phyloP scores from a whole-genome alignment of 2,329 filamentous ascomycete genomes.

The Albifimbria verrucaria region DNA sequence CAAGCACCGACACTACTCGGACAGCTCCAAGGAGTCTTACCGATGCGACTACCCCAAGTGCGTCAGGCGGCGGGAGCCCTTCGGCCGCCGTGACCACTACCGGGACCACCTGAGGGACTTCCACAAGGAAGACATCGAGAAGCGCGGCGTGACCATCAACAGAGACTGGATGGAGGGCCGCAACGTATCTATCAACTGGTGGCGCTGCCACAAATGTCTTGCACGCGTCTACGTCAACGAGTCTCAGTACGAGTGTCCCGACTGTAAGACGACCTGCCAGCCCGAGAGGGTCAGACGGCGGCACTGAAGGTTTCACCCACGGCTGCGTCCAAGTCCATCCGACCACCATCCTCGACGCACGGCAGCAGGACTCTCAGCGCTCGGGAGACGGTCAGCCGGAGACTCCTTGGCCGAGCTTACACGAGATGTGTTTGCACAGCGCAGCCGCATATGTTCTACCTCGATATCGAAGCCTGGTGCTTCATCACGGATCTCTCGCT shows the following conservation, averaged over 20 bases:
- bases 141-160: conserved; percentile 35
- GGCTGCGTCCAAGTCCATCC: too few relatives aligned
- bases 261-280: conserved; percentile 46
- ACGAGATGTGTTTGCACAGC: too few relatives aligned
- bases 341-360: too few relatives aligned
- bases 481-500: too few relatives aligned
- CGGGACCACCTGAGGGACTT: conserved; percentile 54
- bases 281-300: conserved; percentile 33
- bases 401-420: too few relatives aligned
- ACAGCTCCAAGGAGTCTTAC: conserved; percentile 38
- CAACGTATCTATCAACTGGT: conserved; percentile 41
- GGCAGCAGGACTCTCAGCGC: too few relatives aligned
- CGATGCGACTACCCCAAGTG: conserved; percentile 52
- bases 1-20: conserved; percentile 43
- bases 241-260: conserved; percentile 41
- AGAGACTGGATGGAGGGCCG: conserved; percentile 37
- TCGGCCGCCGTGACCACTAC: conserved; percentile 54
- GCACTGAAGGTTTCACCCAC: conserved; percentile 7
- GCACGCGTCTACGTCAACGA: conserved; percentile 37
- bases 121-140: conserved; percentile 52
- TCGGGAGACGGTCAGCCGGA: too few relatives aligned
- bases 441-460: too few relatives aligned
- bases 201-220: conserved; percentile 54
- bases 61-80: conserved; percentile 40
- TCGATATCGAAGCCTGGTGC: too few relatives aligned